A percentile compares a stretch with the other conserved stretches of the same genome.
These are phyloP conservation scores for Teratosphaeria pseudoeucalypti DNA, from an alignment of 2,329 filamentous ascomycete genomes.

Conservation along the genomic window DNA sequence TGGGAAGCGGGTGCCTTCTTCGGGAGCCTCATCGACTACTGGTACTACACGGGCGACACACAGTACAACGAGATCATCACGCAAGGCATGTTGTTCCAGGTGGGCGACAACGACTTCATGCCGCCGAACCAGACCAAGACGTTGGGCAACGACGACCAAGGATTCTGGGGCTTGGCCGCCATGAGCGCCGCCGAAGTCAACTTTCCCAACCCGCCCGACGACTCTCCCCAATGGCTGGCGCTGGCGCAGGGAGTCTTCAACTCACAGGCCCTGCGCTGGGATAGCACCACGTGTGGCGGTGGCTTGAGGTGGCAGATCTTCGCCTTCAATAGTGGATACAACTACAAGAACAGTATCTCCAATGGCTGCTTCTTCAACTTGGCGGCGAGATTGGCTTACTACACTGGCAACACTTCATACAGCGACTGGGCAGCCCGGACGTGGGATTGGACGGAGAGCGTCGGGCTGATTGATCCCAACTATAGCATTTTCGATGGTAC, in stretches of 20 bases:
- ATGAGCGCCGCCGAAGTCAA: slow-evolving; percentile 47
- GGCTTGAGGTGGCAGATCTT: slow-evolving; percentile 31
- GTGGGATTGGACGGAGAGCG: slow-evolving; percentile 23
- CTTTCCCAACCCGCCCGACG: slow-evolving; percentile 34
- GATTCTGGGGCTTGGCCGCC: slow-evolving; percentile 48
- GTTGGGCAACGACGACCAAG: slow-evolving; percentile 48
- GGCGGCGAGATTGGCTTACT: slow-evolving; percentile 32
- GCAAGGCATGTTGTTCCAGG: slow-evolving; percentile 51
- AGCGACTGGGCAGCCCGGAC: slow-evolving; percentile 48
- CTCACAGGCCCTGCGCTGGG: slow-evolving; percentile 30
- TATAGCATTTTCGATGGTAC: slow-evolving; percentile 39
- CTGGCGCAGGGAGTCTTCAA: slow-evolving; percentile 36
- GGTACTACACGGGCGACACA: slow-evolving; percentile 55
- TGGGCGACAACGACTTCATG: slow-evolving; percentile 50
- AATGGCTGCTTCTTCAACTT: slow-evolving; percentile 45
- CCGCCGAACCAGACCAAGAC: slow-evolving; percentile 33
- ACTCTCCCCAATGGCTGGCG: slow-evolving; percentile 35
- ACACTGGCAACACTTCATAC: slow-evolving; percentile 44
- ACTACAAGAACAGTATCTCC: slow-evolving; percentile 40
- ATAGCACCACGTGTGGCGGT: slow-evolving; percentile 27
- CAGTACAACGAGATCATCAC: slow-evolving; percentile 49
- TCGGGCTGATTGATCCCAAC: slow-evolving; percentile 46
- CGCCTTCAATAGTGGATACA: slow-evolving; percentile 41
- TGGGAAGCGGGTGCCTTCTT: slow-evolving; percentile 58
- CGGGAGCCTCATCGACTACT: slow-evolving; percentile 60